Base-by-base conservation (phyloP, 1,284 basidiomycete species). In the Singerocomus rubriflavus region DNA sequence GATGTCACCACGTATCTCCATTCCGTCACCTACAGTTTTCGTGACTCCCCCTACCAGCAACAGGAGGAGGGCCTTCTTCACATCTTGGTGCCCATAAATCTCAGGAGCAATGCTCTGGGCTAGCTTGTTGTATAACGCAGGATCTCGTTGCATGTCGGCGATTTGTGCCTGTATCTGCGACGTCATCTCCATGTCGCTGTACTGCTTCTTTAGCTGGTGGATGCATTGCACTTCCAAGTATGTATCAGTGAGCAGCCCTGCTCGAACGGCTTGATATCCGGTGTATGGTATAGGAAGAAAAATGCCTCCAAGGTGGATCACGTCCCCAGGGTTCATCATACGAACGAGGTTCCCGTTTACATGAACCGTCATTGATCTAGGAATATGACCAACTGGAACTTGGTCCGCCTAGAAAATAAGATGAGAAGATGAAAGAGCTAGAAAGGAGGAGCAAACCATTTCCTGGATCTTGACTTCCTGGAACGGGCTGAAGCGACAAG, bases 381-480 rank as follows among this genome's bases (percentile, higher is more conserved):
- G 97, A 53, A 99, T 99, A 68, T 99, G 97, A 4, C 97, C 97
- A 33, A 99, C 95, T 21, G 97, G 97, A 0, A 99, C 97, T 85
- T 99, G 97, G 66, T 99, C 97, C 25, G 97, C 91, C 91, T 94
- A 58, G 9, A 49, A 50, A 48, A 45, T 62, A 48, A 60, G 50
- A 46, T 21, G 37, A 31, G 54, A 39, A 32, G 29, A 29, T 41
- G 10, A 42, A 36, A 37, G 8, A 26, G 40, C 12, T 32, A 17
- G 30, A 36, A 37, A 45, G 42, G 6, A 12, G 16, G 7, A 5
- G 66, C 78, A 50, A 54, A 90, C 92, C 96, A 99, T 97, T 72
- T 99, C 97, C 70, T 99, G 97, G 43, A 99, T 93, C 73, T 97
- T 97, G 58, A 98, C 85, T 70, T 99, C 97, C 68, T 99, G 97